Percentiles rank a stretch among this genome's conserved stretches.
Evolutionary conservation across 371 early-diverging fungal genomes (phyloP).

Genomic region (Homolaphlyctis polyrhiza): DNA sequence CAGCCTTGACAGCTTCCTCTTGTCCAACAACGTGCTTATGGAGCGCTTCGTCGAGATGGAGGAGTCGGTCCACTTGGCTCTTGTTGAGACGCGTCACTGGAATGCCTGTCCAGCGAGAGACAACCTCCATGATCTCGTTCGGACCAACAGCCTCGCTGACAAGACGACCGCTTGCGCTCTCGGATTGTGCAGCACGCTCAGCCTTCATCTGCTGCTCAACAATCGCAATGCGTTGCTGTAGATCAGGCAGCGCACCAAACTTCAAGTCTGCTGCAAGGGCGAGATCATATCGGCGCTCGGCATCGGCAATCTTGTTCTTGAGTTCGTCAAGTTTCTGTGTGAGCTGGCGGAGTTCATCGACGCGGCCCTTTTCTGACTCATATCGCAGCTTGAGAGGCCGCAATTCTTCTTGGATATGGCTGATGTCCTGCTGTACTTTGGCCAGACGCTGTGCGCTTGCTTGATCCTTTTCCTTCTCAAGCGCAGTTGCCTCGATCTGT

Average conservation of each 20-base stretch:
- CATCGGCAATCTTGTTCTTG: conserved; percentile 71
- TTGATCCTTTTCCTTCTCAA: conserved; percentile 86
- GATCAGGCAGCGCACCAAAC: conserved; percentile 70
- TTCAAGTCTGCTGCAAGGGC: conserved; percentile 63
- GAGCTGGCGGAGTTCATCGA: conserved; percentile 82
- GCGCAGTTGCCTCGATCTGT: conserved; percentile 91
- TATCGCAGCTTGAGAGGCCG: conserved; percentile 84
- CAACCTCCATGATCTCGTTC: conserved; percentile 68
- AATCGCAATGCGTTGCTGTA: conserved; percentile 47
- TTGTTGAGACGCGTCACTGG: conserved; percentile 67
- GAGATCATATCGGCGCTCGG: conserved; percentile 73
- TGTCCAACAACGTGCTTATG: conserved; percentile 73
- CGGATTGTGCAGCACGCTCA: conserved; percentile 33
- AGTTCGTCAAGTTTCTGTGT: conserved; percentile 86
- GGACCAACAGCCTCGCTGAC: conserved; percentile 50
- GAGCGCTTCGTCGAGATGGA: conserved; percentile 56
- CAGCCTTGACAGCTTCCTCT: conserved; percentile 65
- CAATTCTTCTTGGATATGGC: conserved; percentile 73
- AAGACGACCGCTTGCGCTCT: conserved; percentile 23
- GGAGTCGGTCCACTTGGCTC: conserved; percentile 65
- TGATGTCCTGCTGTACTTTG: conserved; percentile 79
- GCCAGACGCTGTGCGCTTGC: conserved; percentile 66
- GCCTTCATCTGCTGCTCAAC: conserved; percentile 34
- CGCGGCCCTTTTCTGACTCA: conserved; percentile 70
- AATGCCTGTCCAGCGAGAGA: conserved; percentile 77